phyloP scores from a whole-genome alignment of 148 eudicot species.

The Vaccinium darrowii region DNA sequence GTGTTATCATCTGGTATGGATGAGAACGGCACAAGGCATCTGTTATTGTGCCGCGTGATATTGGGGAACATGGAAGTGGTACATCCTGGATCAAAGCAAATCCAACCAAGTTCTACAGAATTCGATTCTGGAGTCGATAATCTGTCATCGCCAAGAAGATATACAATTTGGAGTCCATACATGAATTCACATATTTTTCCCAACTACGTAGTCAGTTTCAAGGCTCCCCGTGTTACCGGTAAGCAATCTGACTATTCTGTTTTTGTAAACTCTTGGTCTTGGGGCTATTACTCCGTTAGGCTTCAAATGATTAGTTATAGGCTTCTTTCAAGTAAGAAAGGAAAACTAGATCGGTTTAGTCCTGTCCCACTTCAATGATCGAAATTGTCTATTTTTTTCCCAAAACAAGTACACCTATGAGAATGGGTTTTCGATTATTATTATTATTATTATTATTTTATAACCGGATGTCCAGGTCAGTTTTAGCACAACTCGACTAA shows the following conservation, averaged over 20 bases:
- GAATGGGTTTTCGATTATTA: neutral
- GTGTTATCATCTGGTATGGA: conserved; percentile 27
- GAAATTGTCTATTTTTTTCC: neutral
- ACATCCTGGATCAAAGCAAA: conserved; percentile 28
- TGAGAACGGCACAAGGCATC: conserved; percentile 35
- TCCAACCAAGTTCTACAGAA: conserved; percentile 33
- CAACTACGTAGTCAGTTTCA: conserved; percentile 40
- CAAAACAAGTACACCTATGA: neutral
- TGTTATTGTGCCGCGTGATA: conserved; percentile 37
- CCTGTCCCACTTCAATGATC: neutral
- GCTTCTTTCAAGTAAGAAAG: neutral
- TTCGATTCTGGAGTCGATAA: conserved; percentile 46
- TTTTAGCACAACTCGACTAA: too few species aligned
- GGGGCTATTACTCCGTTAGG: neutral
- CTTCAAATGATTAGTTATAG: neutral
- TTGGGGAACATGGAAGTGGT: conserved; percentile 36
- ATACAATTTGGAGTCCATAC: conserved; percentile 38
- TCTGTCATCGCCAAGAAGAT: conserved; percentile 27
- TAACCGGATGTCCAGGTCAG: too few species aligned
- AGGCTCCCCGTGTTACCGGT: neutral
- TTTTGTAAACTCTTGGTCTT: neutral
- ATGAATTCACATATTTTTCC: conserved; percentile 53
- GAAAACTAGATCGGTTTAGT: neutral
- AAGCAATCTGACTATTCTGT: neutral
- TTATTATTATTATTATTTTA: too few species aligned